These are phyloP conservation scores for Stagonosporopsis chrysanthemi DNA, from an alignment of 2,329 filamentous ascomycete species.

Conservation along the genomic window DNA sequence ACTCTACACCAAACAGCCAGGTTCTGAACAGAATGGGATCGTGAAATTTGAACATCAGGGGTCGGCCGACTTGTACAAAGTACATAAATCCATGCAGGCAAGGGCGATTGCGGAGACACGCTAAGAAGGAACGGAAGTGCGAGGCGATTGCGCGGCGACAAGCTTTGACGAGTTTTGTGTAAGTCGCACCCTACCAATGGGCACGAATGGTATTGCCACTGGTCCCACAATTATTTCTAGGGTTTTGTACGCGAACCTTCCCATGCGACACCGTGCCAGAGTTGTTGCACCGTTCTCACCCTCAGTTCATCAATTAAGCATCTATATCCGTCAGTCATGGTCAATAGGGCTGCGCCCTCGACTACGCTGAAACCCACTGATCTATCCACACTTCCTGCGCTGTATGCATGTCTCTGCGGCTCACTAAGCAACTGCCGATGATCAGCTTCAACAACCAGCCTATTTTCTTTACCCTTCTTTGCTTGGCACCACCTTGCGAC, in stretches of 20 bases:
- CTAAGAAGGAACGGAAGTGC: slow-evolving; percentile 11
- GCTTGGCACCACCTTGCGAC: slow-evolving; percentile 1
- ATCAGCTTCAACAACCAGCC: slow-evolving; percentile 3
- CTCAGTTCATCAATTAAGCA: slow-evolving; percentile 7
- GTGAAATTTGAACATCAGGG: slow-evolving; percentile 5
- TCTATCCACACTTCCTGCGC: not conserved
- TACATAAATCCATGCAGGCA: slow-evolving; percentile 16
- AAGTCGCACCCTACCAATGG: slow-evolving; percentile 15
- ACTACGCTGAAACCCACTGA: not conserved
- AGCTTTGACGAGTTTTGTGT: slow-evolving; percentile 23
- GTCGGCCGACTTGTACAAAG: slow-evolving; percentile 13
- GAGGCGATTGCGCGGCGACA: slow-evolving; percentile 18
- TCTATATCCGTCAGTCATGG: not conserved
- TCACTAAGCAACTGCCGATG: slow-evolving; percentile 5
- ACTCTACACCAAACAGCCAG: not conserved
- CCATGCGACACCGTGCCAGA: slow-evolving; percentile 8
- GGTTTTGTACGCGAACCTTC: slow-evolving; percentile 12
- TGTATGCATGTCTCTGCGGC: slow-evolving; percentile 2
- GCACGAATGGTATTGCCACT: slow-evolving; percentile 6
- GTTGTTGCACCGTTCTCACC: not conserved
- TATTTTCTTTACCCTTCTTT: slow-evolving; percentile 9
- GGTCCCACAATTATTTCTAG: slow-evolving; percentile 9
- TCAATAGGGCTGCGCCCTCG: slow-evolving; percentile 13
- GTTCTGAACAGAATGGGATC: not conserved
- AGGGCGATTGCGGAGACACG: slow-evolving; percentile 15